Evolutionary conservation across 192 early-diverging fungal genomes (phyloP).

Genomic region (Rhizophagus clarus): DNA sequence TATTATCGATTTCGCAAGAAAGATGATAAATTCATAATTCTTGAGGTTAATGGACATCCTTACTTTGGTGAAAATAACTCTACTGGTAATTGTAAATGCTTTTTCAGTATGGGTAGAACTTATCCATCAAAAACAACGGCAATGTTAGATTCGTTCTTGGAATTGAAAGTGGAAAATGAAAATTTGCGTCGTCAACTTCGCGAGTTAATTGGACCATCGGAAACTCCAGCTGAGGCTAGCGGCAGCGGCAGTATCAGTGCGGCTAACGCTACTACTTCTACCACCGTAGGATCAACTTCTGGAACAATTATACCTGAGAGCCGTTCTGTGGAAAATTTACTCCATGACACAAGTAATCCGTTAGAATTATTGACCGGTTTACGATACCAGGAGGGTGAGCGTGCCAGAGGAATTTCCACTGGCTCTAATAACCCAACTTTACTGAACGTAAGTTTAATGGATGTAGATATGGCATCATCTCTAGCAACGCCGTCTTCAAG

Average conservation of each 20-base stretch:
- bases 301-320: background rate
- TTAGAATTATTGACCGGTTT: conserved; percentile 32
- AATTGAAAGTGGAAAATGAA: conserved; percentile 52
- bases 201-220: conserved; percentile 23
- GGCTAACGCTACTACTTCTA: background rate
- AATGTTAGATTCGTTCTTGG: conserved; percentile 49
- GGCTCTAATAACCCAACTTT: conserved; percentile 23
- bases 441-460: conserved; percentile 32
- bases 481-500: background rate
- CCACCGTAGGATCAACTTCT: background rate
- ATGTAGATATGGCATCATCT: conserved; percentile 26
- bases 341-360: conserved; percentile 19
- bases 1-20: conserved; percentile 49
- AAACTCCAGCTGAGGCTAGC: conserved; percentile 31
- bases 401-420: conserved; percentile 30
- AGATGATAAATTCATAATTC: conserved; percentile 45
- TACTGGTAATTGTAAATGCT: conserved; percentile 33
- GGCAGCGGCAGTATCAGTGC: conserved; percentile 1
- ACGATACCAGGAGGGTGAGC: conserved; percentile 33
- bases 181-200: conserved; percentile 38
- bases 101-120: conserved; percentile 49
- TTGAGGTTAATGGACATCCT: conserved; percentile 47
- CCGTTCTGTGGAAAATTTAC: conserved; percentile 2
- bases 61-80: conserved; percentile 37
- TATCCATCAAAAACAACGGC: conserved; percentile 43